Base-by-base conservation (phyloP, 73 alveolate genomes). In the Paramecium sonneborni region DNA sequence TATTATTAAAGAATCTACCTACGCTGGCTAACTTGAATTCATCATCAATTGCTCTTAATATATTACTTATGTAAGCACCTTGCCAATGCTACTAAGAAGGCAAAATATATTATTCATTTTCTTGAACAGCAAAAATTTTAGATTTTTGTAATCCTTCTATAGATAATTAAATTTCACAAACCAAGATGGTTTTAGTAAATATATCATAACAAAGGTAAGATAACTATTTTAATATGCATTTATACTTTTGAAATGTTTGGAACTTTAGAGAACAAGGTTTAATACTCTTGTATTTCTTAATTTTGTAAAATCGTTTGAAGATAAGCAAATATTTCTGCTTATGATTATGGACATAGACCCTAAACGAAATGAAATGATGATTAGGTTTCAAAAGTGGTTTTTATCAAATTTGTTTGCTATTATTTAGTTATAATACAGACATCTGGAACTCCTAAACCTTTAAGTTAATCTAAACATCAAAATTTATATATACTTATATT, bases 301-400 rank as follows among this genome's bases (percentile, higher is more conserved):
- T 52, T 52, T 18, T 52, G n/a, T 18, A 52, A 52, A 52, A 52
- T 52, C 12, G 68, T 18, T 18, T 52, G 68, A 18, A 52, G 68
- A 21, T 52, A 52, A 15, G 68, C 68, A 52, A 52, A 52, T n/a
- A 52, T 3, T 15, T 52, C 68, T 18, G 68, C 68, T n/a, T 74
- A 28, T 6, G 87, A 74, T 23, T 28, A 15, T 5, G 87, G 87
- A n/a, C 87, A 74, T 21, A 74, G 32, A 28, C 87, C 87, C 32
- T 74, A 74, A 74, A 74, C 67, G 32, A 74, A 74, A 74, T 74
- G 87, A 74, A 74, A 74, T 18, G 87, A 37, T 5, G 56, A 37
- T 74, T 39, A 32, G 37, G 32, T 23, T 21, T 74, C 87, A n/a
- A 39, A 37, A 34, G 37, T 2, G 3, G 87, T 32, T 74, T 37